Evolutionary conservation across 2,329 filamentous ascomycete species (phyloP), one percentile per base, ranked within the genome.

Genomic region (Exophiala xenobiotica): DNA sequence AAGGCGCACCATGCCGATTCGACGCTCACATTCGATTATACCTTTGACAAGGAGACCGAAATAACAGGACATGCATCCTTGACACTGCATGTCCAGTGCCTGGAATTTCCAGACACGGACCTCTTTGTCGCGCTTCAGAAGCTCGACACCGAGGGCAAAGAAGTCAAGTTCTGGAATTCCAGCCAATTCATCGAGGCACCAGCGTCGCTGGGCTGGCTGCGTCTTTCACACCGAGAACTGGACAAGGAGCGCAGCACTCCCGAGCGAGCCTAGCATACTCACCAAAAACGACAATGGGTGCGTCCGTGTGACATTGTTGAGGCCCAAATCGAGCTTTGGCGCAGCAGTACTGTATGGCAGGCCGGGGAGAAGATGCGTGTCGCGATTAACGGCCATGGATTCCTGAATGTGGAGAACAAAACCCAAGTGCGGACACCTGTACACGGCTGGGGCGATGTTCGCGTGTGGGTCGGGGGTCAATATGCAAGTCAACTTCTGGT

Each of bases 121-220:
- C 31, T 48, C 33, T 48, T 40, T 38, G 45, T 48, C 8, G 45
- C 45, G 14, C 33, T 48, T 11, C 31, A 48, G 35, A 48, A 48
- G 35, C 33, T 48, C 9, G 35, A 40, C 22, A 20, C 8, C 3
- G 35, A 39, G 7, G 45, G 45, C 12, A 27, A 48, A 40, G 45
- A 48, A 24, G 45, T 48, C 33, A 39, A 48, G 20, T 48, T 48
- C 35, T 48, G 24, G 19, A 39, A 40, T 24, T 41, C 31, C 4
- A 39, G 19, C 31, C 45, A 48, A 23, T 27, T 29, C 11, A 12
- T 39, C 33, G 45, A 48, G 33, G 45, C 45, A 4, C 24, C 45
- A 29, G 45, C 45, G 33, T 24, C 35, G 19, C 35, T 39, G 19
- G 45, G 45, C 19, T 48, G 45, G 45, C 22, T 46, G n/a, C 43